Evolutionary conservation across 352 stramenopile genomes (phyloP).

Genomic region (Phytophthora hibernalis): DNA sequence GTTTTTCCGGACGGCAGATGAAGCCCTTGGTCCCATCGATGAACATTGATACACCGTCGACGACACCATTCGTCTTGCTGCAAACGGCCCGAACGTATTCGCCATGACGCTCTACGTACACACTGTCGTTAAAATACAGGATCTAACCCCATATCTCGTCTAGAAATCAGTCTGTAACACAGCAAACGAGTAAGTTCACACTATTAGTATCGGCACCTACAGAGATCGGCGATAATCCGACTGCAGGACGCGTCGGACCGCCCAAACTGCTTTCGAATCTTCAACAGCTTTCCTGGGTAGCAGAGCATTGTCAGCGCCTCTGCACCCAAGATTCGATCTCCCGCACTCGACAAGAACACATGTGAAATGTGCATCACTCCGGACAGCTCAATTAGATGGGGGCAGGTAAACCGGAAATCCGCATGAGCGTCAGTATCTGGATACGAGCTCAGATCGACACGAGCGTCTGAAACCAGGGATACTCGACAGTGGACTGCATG

Average conservation of each 20-base stretch:
- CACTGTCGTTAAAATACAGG: background rate
- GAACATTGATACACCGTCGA: conserved; percentile 10
- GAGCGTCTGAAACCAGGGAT: too few species aligned
- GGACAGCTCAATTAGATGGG: too few species aligned
- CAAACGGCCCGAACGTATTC: conserved; percentile 1
- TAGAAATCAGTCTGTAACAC: conserved; percentile 12
- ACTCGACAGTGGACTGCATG: too few species aligned
- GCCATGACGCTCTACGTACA: background rate
- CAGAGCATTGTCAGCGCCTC: conserved; percentile 8
- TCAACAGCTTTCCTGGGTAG: conserved; percentile 6
- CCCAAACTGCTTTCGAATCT: conserved; percentile 11
- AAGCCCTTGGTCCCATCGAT: conserved; percentile 12
- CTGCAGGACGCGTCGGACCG: conserved; percentile 8
- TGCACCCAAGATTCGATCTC: background rate
- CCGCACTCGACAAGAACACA: background rate
- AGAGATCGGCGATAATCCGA: conserved; percentile 8
- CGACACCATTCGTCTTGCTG: background rate
- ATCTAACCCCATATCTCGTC: conserved; percentile 1
- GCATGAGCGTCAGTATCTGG: too few species aligned
- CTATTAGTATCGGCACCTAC: background rate
- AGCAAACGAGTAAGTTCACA: too few species aligned
- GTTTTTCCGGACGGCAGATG: conserved; percentile 8
- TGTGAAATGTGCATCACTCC: background rate
- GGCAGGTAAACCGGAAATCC: too few species aligned
- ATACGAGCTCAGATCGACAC: too few species aligned